phyloP scores from a whole-genome alignment of 768 basidiomycete genomes.

The Asterophora lycoperdoides region DNA sequence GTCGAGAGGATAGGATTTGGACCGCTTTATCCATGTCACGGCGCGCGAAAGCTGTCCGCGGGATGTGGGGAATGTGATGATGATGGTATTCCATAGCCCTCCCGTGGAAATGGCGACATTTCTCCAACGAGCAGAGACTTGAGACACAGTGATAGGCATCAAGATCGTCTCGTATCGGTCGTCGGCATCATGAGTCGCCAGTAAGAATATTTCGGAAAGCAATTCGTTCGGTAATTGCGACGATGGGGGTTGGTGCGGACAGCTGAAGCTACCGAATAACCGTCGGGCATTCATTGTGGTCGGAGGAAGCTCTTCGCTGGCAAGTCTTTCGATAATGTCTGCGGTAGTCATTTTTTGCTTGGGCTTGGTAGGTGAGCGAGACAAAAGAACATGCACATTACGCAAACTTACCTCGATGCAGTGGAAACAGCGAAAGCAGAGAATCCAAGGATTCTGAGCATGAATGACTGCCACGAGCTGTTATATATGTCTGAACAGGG shows the following conservation, averaged over 20 bases:
- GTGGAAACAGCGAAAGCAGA: not conserved
- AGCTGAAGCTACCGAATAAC: slow-evolving; percentile 14
- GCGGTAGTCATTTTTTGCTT: slow-evolving; percentile 1
- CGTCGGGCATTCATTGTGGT: slow-evolving; percentile 15
- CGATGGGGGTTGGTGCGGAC: slow-evolving; percentile 6
- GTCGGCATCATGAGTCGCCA: slow-evolving; percentile 24
- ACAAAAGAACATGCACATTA: no score
- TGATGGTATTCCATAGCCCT: slow-evolving; percentile 48
- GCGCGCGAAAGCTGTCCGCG: slow-evolving; percentile 33
- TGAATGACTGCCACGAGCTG: not conserved
- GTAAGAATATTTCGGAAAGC: slow-evolving; percentile 31
- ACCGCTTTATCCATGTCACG: slow-evolving; percentile 39
- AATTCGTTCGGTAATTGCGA: slow-evolving; percentile 33
- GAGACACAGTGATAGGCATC: slow-evolving; percentile 35
- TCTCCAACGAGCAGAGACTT: slow-evolving; percentile 51
- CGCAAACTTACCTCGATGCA: not conserved
- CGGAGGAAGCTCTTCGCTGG: slow-evolving; percentile 13
- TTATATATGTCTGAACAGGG: slow-evolving; percentile 1
- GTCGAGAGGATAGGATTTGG: slow-evolving; percentile 41
- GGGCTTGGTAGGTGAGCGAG: not conserved
- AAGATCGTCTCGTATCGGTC: slow-evolving; percentile 22
- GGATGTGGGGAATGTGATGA: slow-evolving; percentile 41
- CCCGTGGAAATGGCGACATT: slow-evolving; percentile 40
- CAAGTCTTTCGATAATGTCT: slow-evolving; percentile 12
- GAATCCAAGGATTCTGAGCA: not conserved